Base-by-base conservation (phyloP, 257 asterid genomes). In the Petunia axillaris region DNA sequence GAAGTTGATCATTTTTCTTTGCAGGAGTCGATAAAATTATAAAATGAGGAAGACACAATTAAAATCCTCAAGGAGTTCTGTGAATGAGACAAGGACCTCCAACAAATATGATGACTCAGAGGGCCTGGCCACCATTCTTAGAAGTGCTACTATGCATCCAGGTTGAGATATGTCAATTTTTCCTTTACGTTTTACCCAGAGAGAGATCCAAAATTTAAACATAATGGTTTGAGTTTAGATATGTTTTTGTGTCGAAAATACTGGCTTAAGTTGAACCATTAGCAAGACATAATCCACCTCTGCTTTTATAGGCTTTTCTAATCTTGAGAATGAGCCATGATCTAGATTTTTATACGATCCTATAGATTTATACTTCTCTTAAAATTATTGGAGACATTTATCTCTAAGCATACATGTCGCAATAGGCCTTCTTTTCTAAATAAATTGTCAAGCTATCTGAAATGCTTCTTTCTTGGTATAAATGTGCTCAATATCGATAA, bases 81-180 rank as follows among this genome's bases (percentile, higher is more conserved):
- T 88, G 6, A 85, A 85, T n/a, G 89, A 84, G 79, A 63, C 66
- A 2, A 85, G 87, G 74, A 79, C 81, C 10, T 41, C 85, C 41
- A 81, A 82, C 2, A 83, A 82, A 79, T 82, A 83, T 62, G 91
- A 89, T 55, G 91, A 88, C 53, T 75, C 80, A 13, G 91, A 84
- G 36, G 86, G 87, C 0, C 64, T 88, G 7, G 81, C 90, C 8
- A 10, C 91, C 48, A 87, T 91, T 70, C 74, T 83, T 67, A 87
- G 97, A 81, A 92, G 97, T 81, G 48, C 87, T 66, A 87, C 97
- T 4, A 83, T 95, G 93, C 87, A 84, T 74, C 66, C 92, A 40
- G 96, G 97, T 93, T 54, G 83, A 90, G 48, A 43, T 6, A 68
- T 68, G 9, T 16, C 40, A 7, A 68, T 44, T 10, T 10, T 15